These are phyloP conservation scores for Hymenoscyphus fructigenus DNA, from an alignment of 2,329 filamentous ascomycete species.

Conservation along the genomic window DNA sequence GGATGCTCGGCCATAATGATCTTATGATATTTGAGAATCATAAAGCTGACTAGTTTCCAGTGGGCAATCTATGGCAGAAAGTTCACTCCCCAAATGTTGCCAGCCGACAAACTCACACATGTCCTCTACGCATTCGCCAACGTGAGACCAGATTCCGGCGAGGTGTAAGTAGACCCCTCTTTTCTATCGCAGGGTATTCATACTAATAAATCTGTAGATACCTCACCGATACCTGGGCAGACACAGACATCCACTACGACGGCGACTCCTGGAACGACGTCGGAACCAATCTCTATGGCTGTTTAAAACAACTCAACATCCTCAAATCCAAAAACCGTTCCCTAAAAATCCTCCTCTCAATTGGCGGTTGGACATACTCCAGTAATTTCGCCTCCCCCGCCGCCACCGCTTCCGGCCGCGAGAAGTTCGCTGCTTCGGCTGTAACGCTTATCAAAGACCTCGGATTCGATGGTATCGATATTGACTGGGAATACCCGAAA, in stretches of 20 bases:
- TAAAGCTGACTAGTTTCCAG: slow-evolving; percentile 3
- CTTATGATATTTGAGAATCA: neutral
- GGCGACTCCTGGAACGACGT: slow-evolving; percentile 68
- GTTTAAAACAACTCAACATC: slow-evolving; percentile 83
- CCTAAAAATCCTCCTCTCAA: slow-evolving; percentile 80
- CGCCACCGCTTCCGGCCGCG: slow-evolving; percentile 67
- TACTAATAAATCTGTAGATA: slow-evolving; percentile 34
- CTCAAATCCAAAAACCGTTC: slow-evolving; percentile 79
- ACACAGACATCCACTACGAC: slow-evolving; percentile 58
- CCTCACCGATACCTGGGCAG: slow-evolving; percentile 63
- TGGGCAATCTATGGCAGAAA: slow-evolving; percentile 83
- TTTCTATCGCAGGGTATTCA: neutral
- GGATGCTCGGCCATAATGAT: neutral
- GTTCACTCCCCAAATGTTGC: slow-evolving; percentile 81
- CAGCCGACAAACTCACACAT: slow-evolving; percentile 79
- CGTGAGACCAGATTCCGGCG: slow-evolving; percentile 72
- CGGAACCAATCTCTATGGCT: slow-evolving; percentile 83
- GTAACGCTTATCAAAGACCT: slow-evolving; percentile 76
- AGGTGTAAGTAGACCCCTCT: slow-evolving; percentile 56
- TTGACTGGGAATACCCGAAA: slow-evolving; percentile 69
- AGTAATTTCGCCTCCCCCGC: slow-evolving; percentile 77
- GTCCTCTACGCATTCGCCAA: slow-evolving; percentile 91
- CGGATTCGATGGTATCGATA: slow-evolving; percentile 72
- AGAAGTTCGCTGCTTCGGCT: slow-evolving; percentile 69
- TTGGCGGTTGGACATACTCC: slow-evolving; percentile 92